phyloP scores from a whole-genome alignment of 805 yeast species.

The Vanderwaltozyma verrucispora region DNA sequence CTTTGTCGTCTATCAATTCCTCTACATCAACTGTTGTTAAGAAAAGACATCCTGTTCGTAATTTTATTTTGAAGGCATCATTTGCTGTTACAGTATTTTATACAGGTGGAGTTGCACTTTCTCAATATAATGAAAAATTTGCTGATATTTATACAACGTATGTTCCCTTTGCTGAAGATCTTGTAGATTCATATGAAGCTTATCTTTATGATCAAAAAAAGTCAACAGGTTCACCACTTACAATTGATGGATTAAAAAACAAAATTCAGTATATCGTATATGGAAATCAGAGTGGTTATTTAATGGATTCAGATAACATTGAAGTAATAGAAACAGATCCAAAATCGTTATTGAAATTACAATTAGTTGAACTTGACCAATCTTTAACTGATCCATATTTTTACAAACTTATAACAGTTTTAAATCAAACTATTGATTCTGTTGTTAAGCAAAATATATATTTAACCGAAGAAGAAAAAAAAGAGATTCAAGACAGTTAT shows the following conservation, averaged over 20 bases:
- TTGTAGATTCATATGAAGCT: constrained; percentile 37
- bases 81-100: constrained; percentile 33
- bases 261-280: neutral
- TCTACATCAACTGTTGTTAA: neutral
- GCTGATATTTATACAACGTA: constrained; percentile 53
- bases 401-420: constrained; percentile 13
- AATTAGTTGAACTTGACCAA: constrained; percentile 1
- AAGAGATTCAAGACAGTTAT: constrained; percentile 9
- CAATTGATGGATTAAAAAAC: neutral
- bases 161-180: constrained; percentile 52
- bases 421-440: constrained; percentile 28
- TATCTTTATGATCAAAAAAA: neutral
- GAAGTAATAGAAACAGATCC: constrained; percentile 1
- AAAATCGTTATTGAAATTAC: neutral
- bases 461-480: constrained; percentile 13
- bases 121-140: constrained; percentile 47
- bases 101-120: constrained; percentile 49
- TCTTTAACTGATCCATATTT: constrained; percentile 6
- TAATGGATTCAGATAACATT: neutral
- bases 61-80: constrained; percentile 19
- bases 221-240: neutral
- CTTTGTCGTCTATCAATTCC: no score
- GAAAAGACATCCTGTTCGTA: neutral
- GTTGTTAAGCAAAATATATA: constrained; percentile 30
- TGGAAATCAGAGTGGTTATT: neutral